Percentiles rank a stretch among this genome's conserved stretches.
phyloP scores from a whole-genome alignment of 208 protist species.

The Wallacemonas rigidus region DNA sequence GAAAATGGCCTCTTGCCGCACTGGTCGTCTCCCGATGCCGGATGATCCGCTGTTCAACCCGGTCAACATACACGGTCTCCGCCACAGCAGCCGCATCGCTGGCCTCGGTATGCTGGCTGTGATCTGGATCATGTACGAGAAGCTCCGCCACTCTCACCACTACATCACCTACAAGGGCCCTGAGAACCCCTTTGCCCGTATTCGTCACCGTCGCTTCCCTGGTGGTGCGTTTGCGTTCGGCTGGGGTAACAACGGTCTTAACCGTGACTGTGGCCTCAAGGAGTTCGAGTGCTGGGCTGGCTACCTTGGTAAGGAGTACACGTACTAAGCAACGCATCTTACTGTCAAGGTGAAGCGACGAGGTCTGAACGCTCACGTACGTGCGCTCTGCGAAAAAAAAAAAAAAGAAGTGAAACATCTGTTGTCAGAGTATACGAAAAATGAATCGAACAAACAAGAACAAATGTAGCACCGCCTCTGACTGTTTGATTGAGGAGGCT shows the following conservation, averaged over 20 bases:
- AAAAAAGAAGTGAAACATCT: too few species aligned
- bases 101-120: slow-evolving; percentile 61
- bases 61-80: slow-evolving; percentile 48
- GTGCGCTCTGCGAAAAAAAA: too few species aligned
- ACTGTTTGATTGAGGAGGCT: too few species aligned
- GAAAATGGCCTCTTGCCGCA: slow-evolving; percentile 71
- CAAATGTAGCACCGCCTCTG: too few species aligned
- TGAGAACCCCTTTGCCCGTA: slow-evolving; percentile 80
- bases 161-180: slow-evolving; percentile 85
- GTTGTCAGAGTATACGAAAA: too few species aligned
- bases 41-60: slow-evolving; percentile 78
- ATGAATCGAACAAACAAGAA: too few species aligned
- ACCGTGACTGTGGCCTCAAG: slow-evolving; percentile 85
- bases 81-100: slow-evolving; percentile 63
- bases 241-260: slow-evolving; percentile 91
- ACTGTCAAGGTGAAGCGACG: not conserved
- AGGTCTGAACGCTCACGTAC: too few species aligned
- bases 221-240: slow-evolving; percentile 79
- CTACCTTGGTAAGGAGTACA: slow-evolving; percentile 78
- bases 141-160: slow-evolving; percentile 74
- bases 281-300: slow-evolving; percentile 91
- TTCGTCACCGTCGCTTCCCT: slow-evolving; percentile 78
- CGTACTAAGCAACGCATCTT: slow-evolving; percentile 4
- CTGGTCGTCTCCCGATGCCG: slow-evolving; percentile 80
- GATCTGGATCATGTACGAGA: slow-evolving; percentile 85